These are phyloP conservation scores for Peniophora sp. DNA, from an alignment of 1,284 basidiomycete genomes.

Conservation along the genomic window DNA sequence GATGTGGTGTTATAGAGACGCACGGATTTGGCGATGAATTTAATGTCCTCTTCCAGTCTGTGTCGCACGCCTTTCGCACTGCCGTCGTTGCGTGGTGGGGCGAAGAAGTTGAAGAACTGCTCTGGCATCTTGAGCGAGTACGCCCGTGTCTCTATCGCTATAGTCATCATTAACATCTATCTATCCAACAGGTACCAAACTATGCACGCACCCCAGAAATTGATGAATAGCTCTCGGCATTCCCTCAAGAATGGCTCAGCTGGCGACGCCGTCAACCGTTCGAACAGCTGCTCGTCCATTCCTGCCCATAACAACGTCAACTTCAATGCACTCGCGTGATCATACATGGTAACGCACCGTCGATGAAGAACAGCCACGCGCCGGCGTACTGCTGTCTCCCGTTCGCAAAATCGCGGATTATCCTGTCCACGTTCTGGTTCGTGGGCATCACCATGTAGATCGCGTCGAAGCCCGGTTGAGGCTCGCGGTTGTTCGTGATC, in stretches of 20 bases:
- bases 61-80: slow-evolving; percentile 53
- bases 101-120: slow-evolving; percentile 82
- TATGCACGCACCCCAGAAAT: slow-evolving; percentile 75
- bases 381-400: slow-evolving; percentile 72
- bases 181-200: too few species aligned
- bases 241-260: slow-evolving; percentile 66
- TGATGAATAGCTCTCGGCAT: slow-evolving; percentile 80
- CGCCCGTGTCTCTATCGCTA: slow-evolving; percentile 77
- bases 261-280: slow-evolving; percentile 61
- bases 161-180: background rate
- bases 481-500: slow-evolving; percentile 65
- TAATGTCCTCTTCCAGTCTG: slow-evolving; percentile 77
- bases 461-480: slow-evolving; percentile 79
- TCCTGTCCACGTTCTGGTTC: slow-evolving; percentile 84
- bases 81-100: slow-evolving; percentile 65
- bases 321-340: background rate
- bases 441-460: slow-evolving; percentile 95
- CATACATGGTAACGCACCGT: slow-evolving; percentile 49
- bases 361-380: slow-evolving; percentile 93
- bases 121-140: slow-evolving; percentile 75
- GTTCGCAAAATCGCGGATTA: slow-evolving; percentile 79
- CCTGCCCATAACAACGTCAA: slow-evolving; percentile 31
- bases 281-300: slow-evolving; percentile 67
- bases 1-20: too few species aligned
- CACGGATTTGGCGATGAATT: slow-evolving; percentile 66